A percentile compares a stretch with the other conserved stretches of the same genome.
Conservation (phyloP, 192 early-diverging fungal genomes). For the Backusella macrospora region DNA sequence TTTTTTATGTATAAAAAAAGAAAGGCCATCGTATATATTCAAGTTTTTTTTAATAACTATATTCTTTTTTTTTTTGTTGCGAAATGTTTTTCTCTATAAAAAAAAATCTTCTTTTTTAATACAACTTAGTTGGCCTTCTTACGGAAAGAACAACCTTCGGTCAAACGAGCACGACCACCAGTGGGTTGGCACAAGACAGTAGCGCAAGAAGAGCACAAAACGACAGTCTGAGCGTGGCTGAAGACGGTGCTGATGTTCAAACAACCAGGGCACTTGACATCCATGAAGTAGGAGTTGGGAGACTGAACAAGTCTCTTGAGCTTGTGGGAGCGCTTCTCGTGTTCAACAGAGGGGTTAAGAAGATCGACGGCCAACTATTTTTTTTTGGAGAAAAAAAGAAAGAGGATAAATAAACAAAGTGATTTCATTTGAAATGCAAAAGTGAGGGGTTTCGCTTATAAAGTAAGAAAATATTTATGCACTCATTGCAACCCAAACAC, state of each 20-base stretch:
- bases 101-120: background rate
- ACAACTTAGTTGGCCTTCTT: conserved; percentile 33
- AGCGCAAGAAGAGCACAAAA: conserved; percentile 93
- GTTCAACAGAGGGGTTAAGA: conserved; percentile 82
- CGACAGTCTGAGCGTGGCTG: conserved; percentile 98
- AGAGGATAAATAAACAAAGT: background rate
- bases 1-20: no score
- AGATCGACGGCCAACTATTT: conserved; percentile 88
- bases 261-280: conserved; percentile 95
- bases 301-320: conserved; percentile 62
- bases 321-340: conserved; percentile 71
- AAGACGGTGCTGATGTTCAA: conserved; percentile 98
- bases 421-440: no score
- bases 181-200: conserved; percentile 99
- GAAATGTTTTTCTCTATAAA: background rate
- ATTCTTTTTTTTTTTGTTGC: background rate
- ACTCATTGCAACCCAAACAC: no score
- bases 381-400: background rate
- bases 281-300: conserved; percentile 98
- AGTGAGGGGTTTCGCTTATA: background rate
- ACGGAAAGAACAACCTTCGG: conserved; percentile 71
- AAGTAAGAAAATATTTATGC: background rate
- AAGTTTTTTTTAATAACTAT: background rate
- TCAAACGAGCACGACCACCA: conserved; percentile 96
- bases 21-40: no score